phyloP scores from a whole-genome alignment of 306 rosid species.

The Cucurbita moschata region DNA sequence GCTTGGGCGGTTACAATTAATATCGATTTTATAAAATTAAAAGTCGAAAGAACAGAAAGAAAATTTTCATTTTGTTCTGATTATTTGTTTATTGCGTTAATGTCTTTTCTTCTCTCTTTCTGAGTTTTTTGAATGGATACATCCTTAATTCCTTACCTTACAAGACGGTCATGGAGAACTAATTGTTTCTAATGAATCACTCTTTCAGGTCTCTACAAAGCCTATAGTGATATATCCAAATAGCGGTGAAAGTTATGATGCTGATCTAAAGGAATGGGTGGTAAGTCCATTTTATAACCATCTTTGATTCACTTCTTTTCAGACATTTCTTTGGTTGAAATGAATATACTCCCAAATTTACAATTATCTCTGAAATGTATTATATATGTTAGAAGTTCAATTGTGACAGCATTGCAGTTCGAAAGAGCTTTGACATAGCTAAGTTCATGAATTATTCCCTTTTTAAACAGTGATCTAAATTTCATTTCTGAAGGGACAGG shows the following conservation, averaged over 20 bases:
- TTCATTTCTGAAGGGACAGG: too few species aligned
- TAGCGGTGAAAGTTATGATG: constrained; percentile 73
- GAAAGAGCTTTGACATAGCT: not conserved
- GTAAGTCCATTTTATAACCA: constrained; percentile 27
- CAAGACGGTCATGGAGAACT: not conserved
- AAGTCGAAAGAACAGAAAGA: not conserved
- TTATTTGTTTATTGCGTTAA: not conserved
- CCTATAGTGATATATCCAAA: constrained; percentile 72
- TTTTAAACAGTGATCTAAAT: too few species aligned
- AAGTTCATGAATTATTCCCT: not conserved
- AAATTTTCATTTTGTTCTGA: not conserved
- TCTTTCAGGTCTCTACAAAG: constrained; percentile 50
- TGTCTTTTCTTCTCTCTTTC: not conserved
- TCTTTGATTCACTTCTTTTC: not conserved
- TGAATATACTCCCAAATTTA: not conserved
- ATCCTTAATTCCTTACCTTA: not conserved
- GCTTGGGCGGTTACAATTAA: too few species aligned
- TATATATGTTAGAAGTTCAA: not conserved
- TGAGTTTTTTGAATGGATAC: not conserved
- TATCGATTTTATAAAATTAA: not conserved
- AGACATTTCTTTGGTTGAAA: not conserved
- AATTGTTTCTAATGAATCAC: not conserved
- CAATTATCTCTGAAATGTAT: not conserved
- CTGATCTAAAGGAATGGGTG: constrained; percentile 49
- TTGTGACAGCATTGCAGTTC: not conserved